Percentiles rank a stretch among this genome's conserved stretches.
Evolutionary conservation across 108 stramenopile species (phyloP).

Genomic region (Nitzschia sp.): DNA sequence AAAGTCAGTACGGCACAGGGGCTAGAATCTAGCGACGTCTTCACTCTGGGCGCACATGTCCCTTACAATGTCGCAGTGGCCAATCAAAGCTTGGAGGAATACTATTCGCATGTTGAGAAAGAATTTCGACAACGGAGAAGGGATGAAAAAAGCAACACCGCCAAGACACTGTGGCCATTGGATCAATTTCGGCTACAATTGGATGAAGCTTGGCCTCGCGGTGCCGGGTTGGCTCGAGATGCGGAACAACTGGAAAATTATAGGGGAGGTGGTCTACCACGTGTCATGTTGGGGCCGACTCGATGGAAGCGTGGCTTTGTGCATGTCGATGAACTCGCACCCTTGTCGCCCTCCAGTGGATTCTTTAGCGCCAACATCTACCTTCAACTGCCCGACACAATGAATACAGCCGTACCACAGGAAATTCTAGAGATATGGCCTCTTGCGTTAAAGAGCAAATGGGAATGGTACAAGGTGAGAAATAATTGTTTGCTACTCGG

Average conservation of each 20-base stretch:
- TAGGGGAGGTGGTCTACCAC: constrained; percentile 73
- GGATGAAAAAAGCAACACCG: constrained; percentile 4
- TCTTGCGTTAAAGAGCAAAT: constrained; percentile 61
- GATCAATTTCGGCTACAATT: constrained; percentile 77
- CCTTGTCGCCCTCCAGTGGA: constrained; percentile 57
- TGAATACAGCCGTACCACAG: constrained; percentile 22
- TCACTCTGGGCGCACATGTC: constrained; percentile 71
- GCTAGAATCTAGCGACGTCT: constrained; percentile 75
- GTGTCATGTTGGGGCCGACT: constrained; percentile 92
- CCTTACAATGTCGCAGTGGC: constrained; percentile 84
- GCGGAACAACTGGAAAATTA: background rate
- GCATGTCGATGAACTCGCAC: constrained; percentile 92
- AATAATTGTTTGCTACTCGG: no score
- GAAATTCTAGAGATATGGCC: constrained; percentile 75
- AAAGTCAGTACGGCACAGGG: constrained; percentile 21
- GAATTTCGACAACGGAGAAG: constrained; percentile 61
- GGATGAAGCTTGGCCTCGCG: constrained; percentile 76
- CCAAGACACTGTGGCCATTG: constrained; percentile 68
- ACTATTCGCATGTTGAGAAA: constrained; percentile 58
- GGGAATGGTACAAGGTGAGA: constrained; percentile 79
- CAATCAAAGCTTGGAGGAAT: constrained; percentile 36
- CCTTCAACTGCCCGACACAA: constrained; percentile 61
- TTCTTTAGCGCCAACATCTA: constrained; percentile 94
- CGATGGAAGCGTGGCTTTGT: constrained; percentile 88
- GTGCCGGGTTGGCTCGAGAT: constrained; percentile 71